A percentile compares a stretch with the other conserved stretches of the same genome.
Evolutionary conservation across 352 stramenopile genomes (phyloP).

Genomic region (Phytophthora boehmeriae): DNA sequence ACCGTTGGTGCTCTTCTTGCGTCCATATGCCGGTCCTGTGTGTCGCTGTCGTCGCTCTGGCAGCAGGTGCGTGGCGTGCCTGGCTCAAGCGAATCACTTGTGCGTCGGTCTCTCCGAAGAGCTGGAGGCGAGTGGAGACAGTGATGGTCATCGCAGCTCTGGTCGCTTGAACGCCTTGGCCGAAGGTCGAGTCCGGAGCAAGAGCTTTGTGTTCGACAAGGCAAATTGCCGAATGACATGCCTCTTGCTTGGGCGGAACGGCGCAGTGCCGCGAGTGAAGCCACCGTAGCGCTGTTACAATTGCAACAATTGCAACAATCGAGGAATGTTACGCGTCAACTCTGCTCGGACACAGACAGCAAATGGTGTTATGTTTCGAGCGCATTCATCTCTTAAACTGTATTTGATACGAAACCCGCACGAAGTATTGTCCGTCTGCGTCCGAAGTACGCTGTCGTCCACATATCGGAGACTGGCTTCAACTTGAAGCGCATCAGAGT

Average conservation of each 20-base stretch:
- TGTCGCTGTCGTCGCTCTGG: background rate
- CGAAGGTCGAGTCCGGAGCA: background rate
- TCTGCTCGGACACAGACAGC: too few relatives aligned
- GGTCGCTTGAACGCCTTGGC: too few relatives aligned
- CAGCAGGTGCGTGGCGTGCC: conserved; percentile 18
- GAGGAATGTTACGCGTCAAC: background rate
- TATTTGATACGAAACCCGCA: background rate
- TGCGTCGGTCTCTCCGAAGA: conserved; percentile 21
- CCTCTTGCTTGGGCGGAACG: conserved; percentile 4
- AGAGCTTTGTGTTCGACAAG: conserved; percentile 27
- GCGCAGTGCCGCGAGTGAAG: conserved; percentile 6
- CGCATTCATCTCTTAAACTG: too few relatives aligned
- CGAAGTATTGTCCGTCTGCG: background rate
- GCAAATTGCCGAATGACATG: conserved; percentile 33
- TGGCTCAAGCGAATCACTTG: conserved; percentile 34
- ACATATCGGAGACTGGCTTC: background rate
- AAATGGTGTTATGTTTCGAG: too few relatives aligned
- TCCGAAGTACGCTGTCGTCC: background rate
- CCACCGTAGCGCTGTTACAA: conserved; percentile 3
- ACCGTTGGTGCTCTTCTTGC: conserved; percentile 27
- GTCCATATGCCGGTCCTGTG: conserved; percentile 29
- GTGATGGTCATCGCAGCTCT: conserved; percentile 40
- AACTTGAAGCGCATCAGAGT: background rate
- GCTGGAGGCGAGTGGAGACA: conserved; percentile 19
- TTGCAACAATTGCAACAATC: background rate